Evolutionary conservation across 2,329 filamentous ascomycete species (phyloP), one percentile per base, ranked within the genome.

Genomic region (Emydomyces testavorans): DNA sequence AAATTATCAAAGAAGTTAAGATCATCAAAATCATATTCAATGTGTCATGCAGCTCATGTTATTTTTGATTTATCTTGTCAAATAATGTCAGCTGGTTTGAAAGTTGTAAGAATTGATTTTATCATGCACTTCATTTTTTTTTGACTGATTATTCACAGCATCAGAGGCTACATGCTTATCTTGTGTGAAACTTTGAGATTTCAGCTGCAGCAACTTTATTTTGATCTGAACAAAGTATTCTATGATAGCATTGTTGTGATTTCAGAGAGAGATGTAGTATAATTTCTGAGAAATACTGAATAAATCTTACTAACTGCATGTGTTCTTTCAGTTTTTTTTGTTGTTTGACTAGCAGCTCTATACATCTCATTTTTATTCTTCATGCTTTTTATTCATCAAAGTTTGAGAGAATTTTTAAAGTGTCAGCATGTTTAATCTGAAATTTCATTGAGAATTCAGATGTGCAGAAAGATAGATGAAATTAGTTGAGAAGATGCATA

Each of bases 91-190:
- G 18, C 23, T 39, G 36, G 36, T 23, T 39, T 39, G 36, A 18
- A 24, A 24, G 23, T 18, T 5, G 36, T 39, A 39, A 23, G 36
- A 18, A 39, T 18, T 39, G 36, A 24, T 39, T 18, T 39, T 39
- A 39, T 18, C 18, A 11, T 39, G 36, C 36, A 18, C 36, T 39
- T 23, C 36, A 31, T 18, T 29, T 43, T 43, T 24, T 43, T 43
- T 43, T 29, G 40, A 18, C 40, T 43, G 16, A 43, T 6, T 32
- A 43, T 13, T 24, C 31, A 24, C 40, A 43, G 40, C 40, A 43
- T 23, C 36, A 15, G 36, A 39, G 36, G 18, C 23, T 39, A 39
- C 36, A 39, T 39, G 16, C 18, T 39, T 24, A 39, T 18, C 36
- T 24, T 24, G 2, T 6, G 6, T 13, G 36, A 39, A 39, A 39